Evolutionary conservation across 306 rosid species (phyloP), one percentile per base, ranked within the genome.

Genomic region (Rosa chinensis): DNA sequence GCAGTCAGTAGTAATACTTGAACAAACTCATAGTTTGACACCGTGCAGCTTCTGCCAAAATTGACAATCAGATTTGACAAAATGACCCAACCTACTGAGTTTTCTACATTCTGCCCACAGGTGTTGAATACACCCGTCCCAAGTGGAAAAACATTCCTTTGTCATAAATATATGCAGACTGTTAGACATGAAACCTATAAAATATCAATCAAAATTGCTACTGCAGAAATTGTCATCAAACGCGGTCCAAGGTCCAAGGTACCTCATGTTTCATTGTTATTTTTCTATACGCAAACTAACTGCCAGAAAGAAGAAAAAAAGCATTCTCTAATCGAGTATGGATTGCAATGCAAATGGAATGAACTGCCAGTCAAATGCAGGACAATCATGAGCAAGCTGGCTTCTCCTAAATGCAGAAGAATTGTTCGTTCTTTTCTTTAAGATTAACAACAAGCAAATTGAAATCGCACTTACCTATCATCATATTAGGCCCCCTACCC

Each of bases 401-500:
- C 16, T 62, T 32, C 39, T 62, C 20, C 39, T 25, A 62, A 61
- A 62, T 25, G 68, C 64, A 62, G 40, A 62, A 13, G 28, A 25
- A 4, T 4, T 62, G 18, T 62, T 28, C 10, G 13, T 10, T 28
- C 2, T 14, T 1, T 12, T 28, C 42, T 28, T 12, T 28, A 28
- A 12, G 4, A 48, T 17, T 39, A 10, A 44, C 5, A 28, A 47
- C 37, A 53, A 49, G n/a, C 25, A 56, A 59, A 1, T 10, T 45
- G 39, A 66, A 6, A 74, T 17, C 5, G 45, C n/a, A 48, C 42
- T 28, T 82, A 92, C 99, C 97, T 81, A 44, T 77, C 99, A 95
- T 92, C 92, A 92, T 95, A 78, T 90, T 91, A 66, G 94, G 50
- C 99, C 98, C 76, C 94, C 85, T 5, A 91, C 98, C 92, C 93